A percentile compares a stretch with the other conserved stretches of the same genome.
Evolutionary conservation across 2,329 filamentous ascomycete species (phyloP).

Genomic region (Claviceps pazoutovae): DNA sequence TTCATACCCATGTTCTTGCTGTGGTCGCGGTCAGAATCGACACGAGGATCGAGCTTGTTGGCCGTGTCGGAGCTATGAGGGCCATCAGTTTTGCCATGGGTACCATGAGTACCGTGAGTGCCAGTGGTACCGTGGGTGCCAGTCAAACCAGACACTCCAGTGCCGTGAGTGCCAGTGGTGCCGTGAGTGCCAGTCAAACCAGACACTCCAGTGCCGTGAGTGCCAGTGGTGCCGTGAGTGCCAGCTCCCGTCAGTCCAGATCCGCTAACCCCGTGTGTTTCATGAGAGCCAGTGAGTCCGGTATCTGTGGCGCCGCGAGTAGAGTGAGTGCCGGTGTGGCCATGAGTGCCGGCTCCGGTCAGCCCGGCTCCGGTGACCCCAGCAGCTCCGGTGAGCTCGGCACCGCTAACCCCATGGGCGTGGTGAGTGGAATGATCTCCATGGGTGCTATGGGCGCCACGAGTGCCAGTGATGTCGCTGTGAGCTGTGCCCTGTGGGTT

Average conservation of each 20-base stretch:
- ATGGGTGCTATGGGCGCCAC: neutral
- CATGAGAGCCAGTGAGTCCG: conserved; percentile 8
- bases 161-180: neutral
- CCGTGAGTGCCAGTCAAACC: conserved; percentile 11
- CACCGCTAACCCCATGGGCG: too few species aligned
- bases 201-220: conserved; percentile 8
- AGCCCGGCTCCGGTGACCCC: too few species aligned
- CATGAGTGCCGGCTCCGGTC: conserved; percentile 11
- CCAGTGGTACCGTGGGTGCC: conserved; percentile 2
- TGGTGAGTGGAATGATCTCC: conserved; percentile 12
- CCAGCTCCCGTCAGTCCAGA: conserved; percentile 1
- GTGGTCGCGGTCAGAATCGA: conserved; percentile 37
- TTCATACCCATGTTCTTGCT: conserved; percentile 20
- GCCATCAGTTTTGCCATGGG: conserved; percentile 22
- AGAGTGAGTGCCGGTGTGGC: conserved; percentile 24
- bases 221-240: conserved; percentile 9
- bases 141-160: conserved; percentile 7
- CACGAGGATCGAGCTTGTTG: conserved; percentile 40
- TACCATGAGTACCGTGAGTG: conserved; percentile 10
- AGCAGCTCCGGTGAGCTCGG: too few species aligned
- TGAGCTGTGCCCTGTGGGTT: conserved; percentile 16
- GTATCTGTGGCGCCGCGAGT: neutral
- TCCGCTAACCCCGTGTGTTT: conserved; percentile 17
- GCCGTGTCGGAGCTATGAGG: conserved; percentile 32
- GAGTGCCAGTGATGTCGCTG: conserved; percentile 1